Evolutionary conservation across 1,284 basidiomycete species (phyloP).

Genomic region (Trametes polyzona): DNA sequence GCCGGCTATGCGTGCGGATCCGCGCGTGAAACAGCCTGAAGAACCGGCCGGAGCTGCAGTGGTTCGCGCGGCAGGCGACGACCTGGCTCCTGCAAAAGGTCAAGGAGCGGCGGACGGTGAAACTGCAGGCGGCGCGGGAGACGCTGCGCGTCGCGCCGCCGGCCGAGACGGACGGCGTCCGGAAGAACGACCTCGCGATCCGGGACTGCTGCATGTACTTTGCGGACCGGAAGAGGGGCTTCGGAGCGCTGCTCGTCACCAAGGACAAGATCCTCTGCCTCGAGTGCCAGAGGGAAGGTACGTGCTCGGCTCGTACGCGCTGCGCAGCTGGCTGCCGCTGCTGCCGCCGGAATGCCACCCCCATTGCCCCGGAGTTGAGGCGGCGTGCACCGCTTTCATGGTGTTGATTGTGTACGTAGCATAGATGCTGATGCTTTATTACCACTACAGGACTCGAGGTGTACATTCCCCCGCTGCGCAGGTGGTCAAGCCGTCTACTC

Average conservation of each 20-base stretch:
- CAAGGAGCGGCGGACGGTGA: slow-evolving; percentile 58
- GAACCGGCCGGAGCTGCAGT: slow-evolving; percentile 56
- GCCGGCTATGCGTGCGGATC: too few species aligned
- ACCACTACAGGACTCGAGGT: slow-evolving; percentile 24
- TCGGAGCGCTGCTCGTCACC: slow-evolving; percentile 53
- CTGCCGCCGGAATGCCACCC: too few species aligned
- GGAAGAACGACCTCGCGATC: slow-evolving; percentile 65
- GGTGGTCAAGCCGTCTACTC: slow-evolving; percentile 39
- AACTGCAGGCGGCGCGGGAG: slow-evolving; percentile 68
- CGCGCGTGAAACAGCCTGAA: slow-evolving; percentile 62
- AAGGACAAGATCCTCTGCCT: slow-evolving; percentile 68
- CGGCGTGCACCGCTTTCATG: too few species aligned
- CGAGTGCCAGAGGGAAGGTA: slow-evolving; percentile 55
- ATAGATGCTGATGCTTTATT: background rate
- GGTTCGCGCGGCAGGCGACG: slow-evolving; percentile 72
- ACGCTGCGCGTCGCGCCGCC: slow-evolving; percentile 48
- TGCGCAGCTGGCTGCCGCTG: too few species aligned
- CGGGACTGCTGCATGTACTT: slow-evolving; percentile 75
- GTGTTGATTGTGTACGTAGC: too few species aligned
- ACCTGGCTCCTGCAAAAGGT: slow-evolving; percentile 71
- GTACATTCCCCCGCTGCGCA: slow-evolving; percentile 29
- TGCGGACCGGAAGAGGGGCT: slow-evolving; percentile 25
- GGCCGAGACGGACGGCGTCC: slow-evolving; percentile 17
- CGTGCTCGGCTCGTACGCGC: slow-evolving; percentile 1
- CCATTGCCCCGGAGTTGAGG: too few species aligned